These are phyloP conservation scores for Fusarium domesticum DNA, from an alignment of 2,329 filamentous ascomycete species.

Conservation along the genomic window DNA sequence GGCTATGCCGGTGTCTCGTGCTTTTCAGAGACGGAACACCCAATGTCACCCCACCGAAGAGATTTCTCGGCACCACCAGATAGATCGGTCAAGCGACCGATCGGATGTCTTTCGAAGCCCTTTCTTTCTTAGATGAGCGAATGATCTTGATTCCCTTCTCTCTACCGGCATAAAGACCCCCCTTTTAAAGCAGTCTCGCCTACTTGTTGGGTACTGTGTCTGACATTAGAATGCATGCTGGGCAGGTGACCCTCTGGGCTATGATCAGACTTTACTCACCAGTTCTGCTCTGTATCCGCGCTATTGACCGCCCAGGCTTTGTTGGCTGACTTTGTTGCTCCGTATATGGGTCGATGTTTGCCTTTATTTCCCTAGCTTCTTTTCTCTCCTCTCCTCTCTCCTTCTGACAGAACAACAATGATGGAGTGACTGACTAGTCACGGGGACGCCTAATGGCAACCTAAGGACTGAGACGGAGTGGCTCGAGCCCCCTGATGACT, in stretches of 20 bases:
- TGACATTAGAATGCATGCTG: slow-evolving; percentile 22
- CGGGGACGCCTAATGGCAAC: slow-evolving; percentile 23
- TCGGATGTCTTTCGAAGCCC: slow-evolving; percentile 25
- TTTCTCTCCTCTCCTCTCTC: slow-evolving; percentile 3
- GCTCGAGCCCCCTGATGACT: slow-evolving; percentile 26
- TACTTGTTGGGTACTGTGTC: slow-evolving; percentile 17
- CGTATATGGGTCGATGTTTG: slow-evolving; percentile 15
- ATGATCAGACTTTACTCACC: slow-evolving; percentile 25
- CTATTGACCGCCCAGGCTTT: slow-evolving; percentile 10
- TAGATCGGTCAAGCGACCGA: slow-evolving; percentile 25
- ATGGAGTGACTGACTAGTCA: slow-evolving; percentile 26
- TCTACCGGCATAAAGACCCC: slow-evolving; percentile 7
- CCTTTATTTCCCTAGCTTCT: slow-evolving; percentile 12
- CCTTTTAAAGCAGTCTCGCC: slow-evolving; percentile 14
- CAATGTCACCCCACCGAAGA: slow-evolving; percentile 31
- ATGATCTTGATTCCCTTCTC: slow-evolving; percentile 15
- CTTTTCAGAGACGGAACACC: slow-evolving; percentile 17
- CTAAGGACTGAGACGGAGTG: slow-evolving; percentile 22
- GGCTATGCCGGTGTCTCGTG: slow-evolving; percentile 28
- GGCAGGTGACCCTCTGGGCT: slow-evolving; percentile 25
- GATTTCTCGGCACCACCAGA: slow-evolving; percentile 31
- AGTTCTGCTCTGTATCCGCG: slow-evolving; percentile 10
- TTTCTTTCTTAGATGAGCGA: slow-evolving; percentile 19
- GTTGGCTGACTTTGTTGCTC: slow-evolving; percentile 6
- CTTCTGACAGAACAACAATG: slow-evolving; percentile 13